Conservation (phyloP, 768 basidiomycete genomes). For the Mycena olivaceomarginata region DNA sequence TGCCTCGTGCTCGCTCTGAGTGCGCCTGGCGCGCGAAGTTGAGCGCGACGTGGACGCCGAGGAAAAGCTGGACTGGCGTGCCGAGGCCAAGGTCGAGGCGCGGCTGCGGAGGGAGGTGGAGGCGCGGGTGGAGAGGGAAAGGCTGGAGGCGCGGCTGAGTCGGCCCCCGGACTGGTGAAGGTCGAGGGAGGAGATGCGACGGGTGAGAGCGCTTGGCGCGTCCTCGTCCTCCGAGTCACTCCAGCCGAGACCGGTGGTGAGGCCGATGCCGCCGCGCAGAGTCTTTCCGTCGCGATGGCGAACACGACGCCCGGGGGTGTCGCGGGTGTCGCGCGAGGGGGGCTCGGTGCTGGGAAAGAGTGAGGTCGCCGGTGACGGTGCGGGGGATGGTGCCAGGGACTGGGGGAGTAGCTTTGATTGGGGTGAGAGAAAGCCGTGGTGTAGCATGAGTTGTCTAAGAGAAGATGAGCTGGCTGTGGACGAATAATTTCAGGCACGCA, state of each 20-base stretch:
- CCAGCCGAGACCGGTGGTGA: slow-evolving; percentile 86
- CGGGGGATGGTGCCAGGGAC: slow-evolving; percentile 15
- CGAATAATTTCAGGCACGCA: slow-evolving; percentile 58
- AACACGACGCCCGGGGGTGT: slow-evolving; percentile 73
- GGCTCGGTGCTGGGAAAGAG: slow-evolving; percentile 26
- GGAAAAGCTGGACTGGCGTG: slow-evolving; percentile 43
- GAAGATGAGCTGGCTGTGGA: slow-evolving; percentile 31
- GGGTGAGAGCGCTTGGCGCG: slow-evolving; percentile 80
- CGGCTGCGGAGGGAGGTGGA: slow-evolving; percentile 7
- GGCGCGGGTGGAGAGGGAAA: slow-evolving; percentile 27
- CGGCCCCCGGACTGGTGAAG: slow-evolving; percentile 60
- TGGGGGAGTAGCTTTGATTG: slow-evolving; percentile 76
- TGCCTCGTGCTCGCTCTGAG: slow-evolving; percentile 39
- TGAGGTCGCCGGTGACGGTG: slow-evolving; percentile 16
- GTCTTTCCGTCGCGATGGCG: slow-evolving; percentile 78
- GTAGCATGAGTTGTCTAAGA: slow-evolving; percentile 77
- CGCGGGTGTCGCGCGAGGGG: slow-evolving; percentile 53
- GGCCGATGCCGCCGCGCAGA: slow-evolving; percentile 77
- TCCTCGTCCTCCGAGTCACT: slow-evolving; percentile 89
- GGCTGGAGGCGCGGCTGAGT: slow-evolving; percentile 60
- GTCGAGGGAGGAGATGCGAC: slow-evolving; percentile 75
- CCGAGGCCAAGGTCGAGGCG: background rate
- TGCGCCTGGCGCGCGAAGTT: slow-evolving; percentile 27
- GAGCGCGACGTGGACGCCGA: slow-evolving; percentile 28
- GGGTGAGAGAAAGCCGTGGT: slow-evolving; percentile 80